Evolutionary conservation across 1,139 yeast species (phyloP).

Genomic region (Diutina sp.): DNA sequence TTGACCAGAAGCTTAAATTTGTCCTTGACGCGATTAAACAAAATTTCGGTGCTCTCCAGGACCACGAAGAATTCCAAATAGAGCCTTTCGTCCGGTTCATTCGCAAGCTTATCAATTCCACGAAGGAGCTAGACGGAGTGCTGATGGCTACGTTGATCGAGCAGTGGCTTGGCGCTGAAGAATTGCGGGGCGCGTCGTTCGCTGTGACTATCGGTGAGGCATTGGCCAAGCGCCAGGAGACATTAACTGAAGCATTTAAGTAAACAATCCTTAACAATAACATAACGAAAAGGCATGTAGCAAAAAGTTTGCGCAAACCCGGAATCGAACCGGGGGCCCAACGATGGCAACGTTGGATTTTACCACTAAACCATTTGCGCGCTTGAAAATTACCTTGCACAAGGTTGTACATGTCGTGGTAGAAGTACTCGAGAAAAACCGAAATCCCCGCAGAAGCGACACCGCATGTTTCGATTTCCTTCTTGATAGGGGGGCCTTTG

Average conservation of each 20-base stretch:
- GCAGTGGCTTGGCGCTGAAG: neutral
- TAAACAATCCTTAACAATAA: neutral
- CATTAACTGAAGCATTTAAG: neutral
- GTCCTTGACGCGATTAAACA: neutral
- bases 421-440: neutral
- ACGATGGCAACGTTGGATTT: neutral
- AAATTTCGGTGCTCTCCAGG: neutral
- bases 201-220: neutral
- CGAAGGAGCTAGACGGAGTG: neutral
- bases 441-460: too few relatives aligned
- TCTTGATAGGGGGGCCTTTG: too few relatives aligned
- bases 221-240: neutral
- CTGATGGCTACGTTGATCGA: neutral
- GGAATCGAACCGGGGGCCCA: neutral
- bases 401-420: neutral
- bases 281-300: too few relatives aligned
- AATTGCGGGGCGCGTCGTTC: neutral
- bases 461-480: too few relatives aligned
- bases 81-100: neutral
- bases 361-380: neutral
- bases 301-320: neutral
- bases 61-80: neutral
- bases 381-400: too few relatives aligned
- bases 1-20: neutral
- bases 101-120: neutral